Evolutionary conservation across 441 rosid species (phyloP), one percentile per base, ranked within the genome.

Genomic region (Isatis lusitanica): DNA sequence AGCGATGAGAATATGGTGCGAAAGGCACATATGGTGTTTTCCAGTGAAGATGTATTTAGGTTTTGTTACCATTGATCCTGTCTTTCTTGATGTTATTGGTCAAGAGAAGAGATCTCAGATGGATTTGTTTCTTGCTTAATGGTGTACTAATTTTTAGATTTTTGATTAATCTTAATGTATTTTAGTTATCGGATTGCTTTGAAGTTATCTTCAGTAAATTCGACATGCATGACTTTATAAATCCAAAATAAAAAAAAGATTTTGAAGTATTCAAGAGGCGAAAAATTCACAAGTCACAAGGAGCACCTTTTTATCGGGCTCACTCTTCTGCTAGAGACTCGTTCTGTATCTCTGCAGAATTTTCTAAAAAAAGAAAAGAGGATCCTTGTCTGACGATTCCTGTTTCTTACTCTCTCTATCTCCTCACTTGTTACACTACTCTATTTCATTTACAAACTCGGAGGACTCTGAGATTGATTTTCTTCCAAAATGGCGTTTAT

Each of bases 51-150:
- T n/a, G n/a, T n/a, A n/a, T n/a, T n/a, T n/a, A n/a, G n/a, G n/a
- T n/a, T 89, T 81, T 15, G 68, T 91, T 2, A 91, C 89, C 71
- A 90, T 91, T 43, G 97, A 93, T 82, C 98, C 98, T 12, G 42
- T 91, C 21, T 83, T 93, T 59, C 89, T 93, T 3, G 93, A 91
- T 61, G 81, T 93, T 9, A 84, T 93, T 65, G 88, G 84, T 72
- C 98, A 93, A 76, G 94, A 93, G 60, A 93, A 86, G 33, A 80
- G 1, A 69, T 87, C 97, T 40, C 60, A 82, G 10, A 52, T 93
- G 63, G 88, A 91, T 62, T 42, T 89, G 44, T 76, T 83, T 60
- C 33, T 60, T 60, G 65, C 35, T 60, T 60, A 39, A 60, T 8
- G 6, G 3, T 26, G 28, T 26, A 9, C 6, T 13, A 53, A 53